Evolutionary conservation across 805 yeast genomes (phyloP), one percentile per base, ranked within the genome.

Genomic region (Cyberlindnera euphorbiiphila): DNA sequence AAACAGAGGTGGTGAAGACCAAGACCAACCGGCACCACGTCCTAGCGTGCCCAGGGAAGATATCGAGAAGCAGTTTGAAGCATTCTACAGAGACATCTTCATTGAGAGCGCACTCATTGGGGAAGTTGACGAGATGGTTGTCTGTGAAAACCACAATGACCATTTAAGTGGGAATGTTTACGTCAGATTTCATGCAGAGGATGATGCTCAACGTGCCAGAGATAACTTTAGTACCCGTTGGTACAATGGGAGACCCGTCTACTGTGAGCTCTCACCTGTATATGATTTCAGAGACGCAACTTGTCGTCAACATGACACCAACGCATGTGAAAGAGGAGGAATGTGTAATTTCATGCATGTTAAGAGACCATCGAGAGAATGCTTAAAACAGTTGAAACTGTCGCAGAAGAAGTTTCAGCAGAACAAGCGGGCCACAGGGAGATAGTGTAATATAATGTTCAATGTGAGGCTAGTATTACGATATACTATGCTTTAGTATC

Each of bases 111-210:
- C 73, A 64, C 37, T 61, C 34, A 57, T 71, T 30, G 76, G 78
- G 0, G 67, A 65, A 18, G 62, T 91, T 6, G 75, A 71, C 25
- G 78, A 76, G 24, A 51, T 91, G 45, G 76, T 78, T 0, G 83
- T 91, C 2, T 84, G 94, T 52, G 96, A 84, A 46, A 91, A 91
- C 57, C 78, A 76, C 34, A 85, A 84, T 50, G 78, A 78, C 47
- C 96, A 89, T 57, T 61, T 91, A 41, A 78, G 77, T 45, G 98
- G 98, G 1, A 88, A 87, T 55, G 95, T 89, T 0, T 85, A 85
- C 55, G 75, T 84, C 14, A 70, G 74, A 42, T 89, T 78, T 57
- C 56, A 63, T 22, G 60, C 67, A 18, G 72, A 71, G 15, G 69
- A 67, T 4, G 75, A 72, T 20, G 95, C 96, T 0, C 64, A 63